Conservation (phyloP, 2,329 filamentous ascomycete species). For the Pseudogymnoascus sp. region DNA sequence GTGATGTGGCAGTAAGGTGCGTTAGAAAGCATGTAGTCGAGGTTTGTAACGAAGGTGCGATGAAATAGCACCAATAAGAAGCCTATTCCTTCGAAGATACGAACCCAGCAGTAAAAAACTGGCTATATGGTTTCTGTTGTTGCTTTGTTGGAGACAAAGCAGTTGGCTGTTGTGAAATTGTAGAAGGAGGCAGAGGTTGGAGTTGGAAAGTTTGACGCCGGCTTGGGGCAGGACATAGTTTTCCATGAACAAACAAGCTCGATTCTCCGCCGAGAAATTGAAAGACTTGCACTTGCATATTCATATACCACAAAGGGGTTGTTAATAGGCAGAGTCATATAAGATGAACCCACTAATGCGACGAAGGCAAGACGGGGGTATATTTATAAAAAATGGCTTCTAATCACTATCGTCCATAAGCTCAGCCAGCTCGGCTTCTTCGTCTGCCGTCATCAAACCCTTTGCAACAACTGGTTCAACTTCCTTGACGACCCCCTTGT, state of each 20-base stretch:
- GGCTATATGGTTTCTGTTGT: neutral
- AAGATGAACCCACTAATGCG: neutral
- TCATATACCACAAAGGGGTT: neutral
- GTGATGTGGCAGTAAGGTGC: neutral
- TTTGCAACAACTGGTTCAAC: slow-evolving; percentile 37
- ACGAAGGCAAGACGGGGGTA: neutral
- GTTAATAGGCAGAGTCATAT: neutral
- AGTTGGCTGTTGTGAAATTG: neutral
- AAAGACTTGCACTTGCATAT: neutral
- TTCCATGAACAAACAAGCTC: neutral
- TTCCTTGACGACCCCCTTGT: slow-evolving; percentile 35
- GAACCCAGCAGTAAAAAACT: neutral
- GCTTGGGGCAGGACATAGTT: neutral
- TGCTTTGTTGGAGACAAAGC: neutral
- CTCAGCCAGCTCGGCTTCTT: slow-evolving; percentile 86
- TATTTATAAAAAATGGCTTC: neutral
- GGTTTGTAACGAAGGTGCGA: neutral
- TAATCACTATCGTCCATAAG: slow-evolving; percentile 71
- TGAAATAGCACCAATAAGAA: neutral
- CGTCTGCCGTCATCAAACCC: slow-evolving; percentile 68
- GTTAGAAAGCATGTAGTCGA: neutral
- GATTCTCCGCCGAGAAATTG: neutral
- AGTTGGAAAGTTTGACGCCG: neutral
- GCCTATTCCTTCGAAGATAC: neutral
- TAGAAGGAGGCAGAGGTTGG: neutral